Conservation (phyloP, 2,329 filamentous ascomycete genomes). For the Fusarium veterinarium region DNA sequence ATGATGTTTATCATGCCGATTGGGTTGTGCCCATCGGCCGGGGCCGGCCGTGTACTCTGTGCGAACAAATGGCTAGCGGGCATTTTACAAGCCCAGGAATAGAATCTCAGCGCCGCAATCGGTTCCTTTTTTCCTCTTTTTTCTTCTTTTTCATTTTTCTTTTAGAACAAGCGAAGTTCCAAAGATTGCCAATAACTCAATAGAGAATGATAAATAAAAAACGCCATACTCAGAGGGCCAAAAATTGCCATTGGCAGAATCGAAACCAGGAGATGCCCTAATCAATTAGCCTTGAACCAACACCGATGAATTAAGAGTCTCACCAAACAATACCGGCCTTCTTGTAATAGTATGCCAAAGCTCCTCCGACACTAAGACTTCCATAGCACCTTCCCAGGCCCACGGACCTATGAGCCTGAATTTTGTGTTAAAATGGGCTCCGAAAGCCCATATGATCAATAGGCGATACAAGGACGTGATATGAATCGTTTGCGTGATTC, state of each 20-base stretch:
- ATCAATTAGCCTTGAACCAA: fast-evolving
- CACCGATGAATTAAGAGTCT: not conserved
- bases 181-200: no score
- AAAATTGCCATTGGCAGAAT: not conserved
- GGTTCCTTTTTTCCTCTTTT: no score
- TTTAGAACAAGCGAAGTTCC: no score
- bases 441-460: not conserved
- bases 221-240: not conserved
- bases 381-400: not conserved
- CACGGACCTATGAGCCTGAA: not conserved
- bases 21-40: no score
- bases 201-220: not conserved
- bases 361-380: not conserved
- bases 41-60: no score
- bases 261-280: not conserved
- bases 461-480: not conserved
- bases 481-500: not conserved
- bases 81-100: no score
- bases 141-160: no score
- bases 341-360: not conserved
- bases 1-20: no score
- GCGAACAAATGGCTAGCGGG: no score
- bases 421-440: not conserved
- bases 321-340: not conserved
- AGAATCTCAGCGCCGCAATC: no score